Percentiles rank a stretch among this genome's conserved stretches.
phyloP scores from a whole-genome alignment of 129 eudicot genomes.

The Silybum marianum region DNA sequence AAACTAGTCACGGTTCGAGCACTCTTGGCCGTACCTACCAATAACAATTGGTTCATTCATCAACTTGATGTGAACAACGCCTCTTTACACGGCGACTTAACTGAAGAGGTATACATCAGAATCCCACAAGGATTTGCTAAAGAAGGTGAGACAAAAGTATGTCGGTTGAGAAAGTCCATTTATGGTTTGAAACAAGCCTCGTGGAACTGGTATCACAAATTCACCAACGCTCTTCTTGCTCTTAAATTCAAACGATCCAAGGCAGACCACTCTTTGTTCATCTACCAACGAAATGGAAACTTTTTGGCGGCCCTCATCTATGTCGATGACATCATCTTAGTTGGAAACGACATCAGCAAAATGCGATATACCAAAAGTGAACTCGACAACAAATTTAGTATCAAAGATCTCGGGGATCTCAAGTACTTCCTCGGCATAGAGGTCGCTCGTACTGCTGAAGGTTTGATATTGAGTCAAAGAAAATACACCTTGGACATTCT shows the following conservation, averaged over 20 bases:
- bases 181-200: too few relatives aligned
- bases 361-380: not conserved
- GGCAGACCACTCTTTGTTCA: conserved; percentile 7
- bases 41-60: too few relatives aligned
- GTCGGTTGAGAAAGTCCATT: not conserved
- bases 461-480: not conserved
- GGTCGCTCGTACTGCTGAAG: not conserved
- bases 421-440: conserved; percentile 13
- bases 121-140: not conserved
- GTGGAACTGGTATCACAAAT: too few relatives aligned
- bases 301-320: not conserved
- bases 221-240: not conserved
- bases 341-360: not conserved
- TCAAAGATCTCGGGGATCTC: conserved; percentile 1
- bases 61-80: too few relatives aligned
- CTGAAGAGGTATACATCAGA: too few relatives aligned
- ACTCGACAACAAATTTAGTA: not conserved
- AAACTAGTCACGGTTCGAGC: too few relatives aligned
- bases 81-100: too few relatives aligned
- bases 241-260: not conserved
- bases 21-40: too few relatives aligned
- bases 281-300: not conserved
- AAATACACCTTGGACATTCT: conserved; percentile 7
- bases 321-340: conserved; percentile 13
- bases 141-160: not conserved